Conservation (phyloP, 768 basidiomycete species). For the Suillus plorans region DNA sequence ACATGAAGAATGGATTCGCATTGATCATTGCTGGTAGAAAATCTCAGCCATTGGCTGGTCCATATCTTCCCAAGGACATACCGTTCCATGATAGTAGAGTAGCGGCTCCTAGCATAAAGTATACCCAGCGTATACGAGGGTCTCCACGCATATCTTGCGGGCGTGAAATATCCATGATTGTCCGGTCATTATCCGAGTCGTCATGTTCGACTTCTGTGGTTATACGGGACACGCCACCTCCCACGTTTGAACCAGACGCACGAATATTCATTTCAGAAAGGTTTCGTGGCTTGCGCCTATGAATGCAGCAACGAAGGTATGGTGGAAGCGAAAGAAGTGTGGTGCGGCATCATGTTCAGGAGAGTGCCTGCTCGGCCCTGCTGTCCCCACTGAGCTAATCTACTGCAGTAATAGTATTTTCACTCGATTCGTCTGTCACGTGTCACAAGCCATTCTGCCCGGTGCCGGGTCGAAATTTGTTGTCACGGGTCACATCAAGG, state of each 20-base stretch:
- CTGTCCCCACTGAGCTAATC: too few species aligned
- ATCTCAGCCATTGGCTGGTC: conserved; percentile 5
- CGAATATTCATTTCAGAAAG: background rate
- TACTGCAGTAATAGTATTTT: too few species aligned
- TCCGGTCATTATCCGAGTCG: background rate
- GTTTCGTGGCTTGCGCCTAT: background rate
- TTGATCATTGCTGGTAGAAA: conserved; percentile 73
- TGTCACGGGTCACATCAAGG: too few species aligned
- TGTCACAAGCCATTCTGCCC: too few species aligned
- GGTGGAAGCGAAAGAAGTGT: conserved; percentile 1
- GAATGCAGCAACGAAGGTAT: background rate
- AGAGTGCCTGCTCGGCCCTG: background rate
- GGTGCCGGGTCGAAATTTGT: too few species aligned
- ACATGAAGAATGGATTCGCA: conserved; percentile 77
- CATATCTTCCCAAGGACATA: conserved; percentile 32
- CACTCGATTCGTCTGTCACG: too few species aligned
- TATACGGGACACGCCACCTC: background rate
- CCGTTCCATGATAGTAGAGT: conserved; percentile 90
- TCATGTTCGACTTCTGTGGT: background rate
- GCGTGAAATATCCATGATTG: background rate
- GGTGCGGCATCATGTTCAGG: background rate
- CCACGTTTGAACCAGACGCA: background rate
- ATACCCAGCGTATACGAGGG: conserved; percentile 55
- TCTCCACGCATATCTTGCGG: conserved; percentile 27
- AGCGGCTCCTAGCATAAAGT: conserved; percentile 76